Evolutionary conservation across 1,284 basidiomycete genomes (phyloP).

Genomic region (Tilletiopsis washingtonensis): DNA sequence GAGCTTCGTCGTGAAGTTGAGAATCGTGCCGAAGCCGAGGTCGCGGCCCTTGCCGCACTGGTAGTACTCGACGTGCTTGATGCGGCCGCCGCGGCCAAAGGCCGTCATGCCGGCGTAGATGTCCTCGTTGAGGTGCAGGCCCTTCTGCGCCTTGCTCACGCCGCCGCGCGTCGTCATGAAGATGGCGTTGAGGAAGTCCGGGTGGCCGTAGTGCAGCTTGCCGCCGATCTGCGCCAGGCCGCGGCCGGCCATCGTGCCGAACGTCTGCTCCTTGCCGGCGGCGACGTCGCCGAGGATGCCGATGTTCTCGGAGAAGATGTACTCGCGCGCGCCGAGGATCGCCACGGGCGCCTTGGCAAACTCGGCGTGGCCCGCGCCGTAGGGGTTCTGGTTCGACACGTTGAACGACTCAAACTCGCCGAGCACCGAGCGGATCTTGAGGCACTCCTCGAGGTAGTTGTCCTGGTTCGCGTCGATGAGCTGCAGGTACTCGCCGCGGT

Average conservation of each 20-base stretch:
- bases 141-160: slow-evolving; percentile 97
- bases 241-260: slow-evolving; percentile 91
- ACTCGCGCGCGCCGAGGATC: slow-evolving; percentile 96
- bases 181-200: slow-evolving; percentile 94
- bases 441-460: slow-evolving; percentile 98
- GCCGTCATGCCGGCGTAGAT: slow-evolving; percentile 99
- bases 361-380: slow-evolving; percentile 59
- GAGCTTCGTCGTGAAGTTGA: slow-evolving; percentile 99
- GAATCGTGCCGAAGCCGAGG: slow-evolving; percentile 94
- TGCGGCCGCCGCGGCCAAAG: slow-evolving; percentile 87
- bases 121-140: slow-evolving; percentile 95
- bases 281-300: slow-evolving; percentile 97
- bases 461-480: slow-evolving; percentile 99
- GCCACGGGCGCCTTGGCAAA: slow-evolving; percentile 84
- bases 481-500: slow-evolving; percentile 96
- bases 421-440: slow-evolving; percentile 97
- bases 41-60: slow-evolving; percentile 95
- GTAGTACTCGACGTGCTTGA: slow-evolving; percentile 99
- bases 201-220: slow-evolving; percentile 97
- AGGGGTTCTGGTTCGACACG: slow-evolving; percentile 78
- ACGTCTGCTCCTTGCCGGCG: slow-evolving; percentile 98
- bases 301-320: slow-evolving; percentile 99
- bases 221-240: slow-evolving; percentile 95
- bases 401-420: slow-evolving; percentile 94
- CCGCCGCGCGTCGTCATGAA: slow-evolving; percentile 99